These are phyloP conservation scores for Podospora pseudopauciseta DNA, from an alignment of 495 filamentous ascomycete genomes.

Conservation along the genomic window DNA sequence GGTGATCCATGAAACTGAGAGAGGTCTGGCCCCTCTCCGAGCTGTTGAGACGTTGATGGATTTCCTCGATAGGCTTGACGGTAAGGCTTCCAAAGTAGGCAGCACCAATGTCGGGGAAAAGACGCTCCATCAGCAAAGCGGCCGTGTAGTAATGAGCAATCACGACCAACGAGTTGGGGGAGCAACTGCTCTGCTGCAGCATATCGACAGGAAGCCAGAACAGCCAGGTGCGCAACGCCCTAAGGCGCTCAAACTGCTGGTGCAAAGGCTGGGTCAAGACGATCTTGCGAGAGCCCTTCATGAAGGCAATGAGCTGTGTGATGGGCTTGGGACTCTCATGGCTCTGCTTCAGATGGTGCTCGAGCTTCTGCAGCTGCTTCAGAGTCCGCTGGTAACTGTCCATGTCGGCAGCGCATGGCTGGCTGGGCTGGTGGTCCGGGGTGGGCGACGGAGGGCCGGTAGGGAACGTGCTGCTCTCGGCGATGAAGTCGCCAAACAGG, in stretches of 20 bases:
- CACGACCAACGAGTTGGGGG: slow-evolving; percentile 68
- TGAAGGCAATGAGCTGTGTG: slow-evolving; percentile 74
- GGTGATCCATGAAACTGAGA: slow-evolving; percentile 58
- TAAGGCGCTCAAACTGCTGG: slow-evolving; percentile 83
- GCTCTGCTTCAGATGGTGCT: slow-evolving; percentile 66
- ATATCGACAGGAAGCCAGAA: slow-evolving; percentile 85
- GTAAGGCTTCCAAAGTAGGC: slow-evolving; percentile 79
- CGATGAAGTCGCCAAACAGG: slow-evolving; percentile 77
- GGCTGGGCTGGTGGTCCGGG: slow-evolving; percentile 54
- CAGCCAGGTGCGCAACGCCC: slow-evolving; percentile 82
- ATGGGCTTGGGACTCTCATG: slow-evolving; percentile 71
- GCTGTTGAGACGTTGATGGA: slow-evolving; percentile 57
- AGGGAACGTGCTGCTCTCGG: slow-evolving; percentile 65
- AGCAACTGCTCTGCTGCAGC: slow-evolving; percentile 55
- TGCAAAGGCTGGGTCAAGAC: slow-evolving; percentile 68
- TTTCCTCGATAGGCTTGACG: slow-evolving; percentile 72
- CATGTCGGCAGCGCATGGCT: slow-evolving; percentile 63
- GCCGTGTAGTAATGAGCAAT: slow-evolving; percentile 90
- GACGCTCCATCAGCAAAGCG: slow-evolving; percentile 78
- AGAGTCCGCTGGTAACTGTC: slow-evolving; percentile 61
- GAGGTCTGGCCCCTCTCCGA: slow-evolving; percentile 47
- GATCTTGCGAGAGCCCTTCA: slow-evolving; percentile 72
- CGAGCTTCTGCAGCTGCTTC: slow-evolving; percentile 66
- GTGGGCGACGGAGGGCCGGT: slow-evolving; percentile 58
- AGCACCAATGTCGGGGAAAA: slow-evolving; percentile 86